Base-by-base conservation (phyloP, 371 early-diverging fungal genomes). In the Furculomyces boomerangus region DNA sequence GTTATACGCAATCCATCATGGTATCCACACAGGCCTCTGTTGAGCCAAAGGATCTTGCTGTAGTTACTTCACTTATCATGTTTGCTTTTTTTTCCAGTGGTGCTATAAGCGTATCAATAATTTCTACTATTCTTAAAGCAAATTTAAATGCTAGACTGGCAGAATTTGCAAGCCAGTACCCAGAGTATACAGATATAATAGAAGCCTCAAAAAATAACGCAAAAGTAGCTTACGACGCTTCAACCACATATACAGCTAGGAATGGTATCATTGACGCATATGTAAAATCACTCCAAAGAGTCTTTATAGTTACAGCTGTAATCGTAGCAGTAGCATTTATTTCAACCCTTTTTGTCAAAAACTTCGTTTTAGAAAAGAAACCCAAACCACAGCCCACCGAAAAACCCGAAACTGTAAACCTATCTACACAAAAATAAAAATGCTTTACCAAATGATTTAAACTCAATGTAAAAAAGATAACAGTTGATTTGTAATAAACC, bases 51-150 rank as follows among this genome's bases (percentile, higher is more conserved):
- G 68, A 77, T 52, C 64, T 84, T 59, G 76, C 83, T 7, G 60
- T 74, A 0, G 79, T 71, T 32, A 84, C 85, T 22, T 65, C 80
- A 13, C 57, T 72, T 46, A 64, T 72, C 44, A 71, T 69, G 28
- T 81, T 80, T 61, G 65, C 70, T 52, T 73, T 74, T 57, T 62
- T 72, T 26, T 62, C 78, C 48, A 78, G 80, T n/a, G 72, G 73
- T 16, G 69, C 73, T 29, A 61, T 83, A 44, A 79, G 78, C 26
- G 62, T 79, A 35, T 68, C 78, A 1, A 64, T 77, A 0, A 77
- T 73, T 27, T 83, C 86, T 3, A 66, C 83, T 0, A 60, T 74
- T 46, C 70, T 74, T 48, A 61, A 67, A 39, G 67, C 63, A 41
- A 54, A 45, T 8, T 35, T 66, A 0, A 27, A 57, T 27, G 58